phyloP scores from a whole-genome alignment of 2,329 filamentous ascomycete species.

The Verticillium dahliae region DNA sequence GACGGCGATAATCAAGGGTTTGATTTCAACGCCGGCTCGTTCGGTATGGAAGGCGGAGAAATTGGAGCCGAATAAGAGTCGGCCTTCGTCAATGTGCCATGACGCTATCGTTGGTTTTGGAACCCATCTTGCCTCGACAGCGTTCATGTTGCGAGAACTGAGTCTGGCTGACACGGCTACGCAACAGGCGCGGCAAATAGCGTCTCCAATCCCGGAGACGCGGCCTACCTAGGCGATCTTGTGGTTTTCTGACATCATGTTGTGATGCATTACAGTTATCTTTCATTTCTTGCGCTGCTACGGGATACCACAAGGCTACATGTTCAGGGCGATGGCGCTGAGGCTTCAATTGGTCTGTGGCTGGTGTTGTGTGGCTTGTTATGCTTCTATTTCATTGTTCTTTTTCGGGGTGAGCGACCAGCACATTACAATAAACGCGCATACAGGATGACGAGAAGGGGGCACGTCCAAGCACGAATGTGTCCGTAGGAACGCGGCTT shows the following conservation, averaged over 20 bases:
- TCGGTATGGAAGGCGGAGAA: conserved; percentile 50
- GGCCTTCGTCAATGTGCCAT: not conserved
- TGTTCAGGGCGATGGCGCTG: not conserved
- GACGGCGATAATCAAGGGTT: conserved; percentile 42
- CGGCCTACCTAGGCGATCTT: not conserved
- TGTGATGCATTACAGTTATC: not conserved
- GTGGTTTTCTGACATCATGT: not conserved
- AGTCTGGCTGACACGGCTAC: not conserved
- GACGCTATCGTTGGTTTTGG: not conserved
- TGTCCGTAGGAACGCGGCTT: not conserved
- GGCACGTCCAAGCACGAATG: not conserved
- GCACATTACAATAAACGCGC: not conserved
- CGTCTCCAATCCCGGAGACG: not conserved
- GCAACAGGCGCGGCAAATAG: not conserved
- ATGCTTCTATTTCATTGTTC: not conserved
- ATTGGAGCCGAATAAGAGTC: conserved; percentile 48
- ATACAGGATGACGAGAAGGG: not conserved
- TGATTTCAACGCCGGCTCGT: conserved; percentile 45
- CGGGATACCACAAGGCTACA: not conserved
- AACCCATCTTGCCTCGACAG: not conserved
- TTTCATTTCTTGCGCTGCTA: not conserved
- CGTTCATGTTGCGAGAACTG: not conserved
- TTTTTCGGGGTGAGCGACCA: not conserved
- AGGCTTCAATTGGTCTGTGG: not conserved
- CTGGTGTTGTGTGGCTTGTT: not conserved